These are phyloP conservation scores for Pseudognaphalium luteoalbum DNA, from an alignment of 129 eudicot genomes.

Conservation along the genomic window DNA sequence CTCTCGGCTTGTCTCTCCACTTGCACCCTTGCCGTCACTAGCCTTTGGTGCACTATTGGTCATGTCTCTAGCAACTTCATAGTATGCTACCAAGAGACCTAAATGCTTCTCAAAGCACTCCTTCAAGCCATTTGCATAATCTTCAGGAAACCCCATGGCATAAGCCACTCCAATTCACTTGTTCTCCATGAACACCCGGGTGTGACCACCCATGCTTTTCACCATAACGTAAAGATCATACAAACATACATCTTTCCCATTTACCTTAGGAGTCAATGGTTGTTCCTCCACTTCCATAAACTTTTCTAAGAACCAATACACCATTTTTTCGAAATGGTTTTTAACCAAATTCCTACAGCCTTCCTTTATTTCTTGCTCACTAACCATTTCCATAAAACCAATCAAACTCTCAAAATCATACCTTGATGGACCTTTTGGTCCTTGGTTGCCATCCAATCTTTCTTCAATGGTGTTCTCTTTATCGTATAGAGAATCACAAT, in stretches of 20 bases:
- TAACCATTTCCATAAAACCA: not conserved
- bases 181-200: not conserved
- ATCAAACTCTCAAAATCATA: not conserved
- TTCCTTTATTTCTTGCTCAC: not conserved
- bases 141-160: not conserved
- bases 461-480: not conserved
- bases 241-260: not conserved
- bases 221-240: not conserved
- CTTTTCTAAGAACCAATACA: not conserved
- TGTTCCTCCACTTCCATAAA: too few species aligned
- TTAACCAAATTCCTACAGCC: not conserved
- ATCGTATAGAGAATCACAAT: not conserved
- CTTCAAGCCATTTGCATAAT: not conserved
- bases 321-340: not conserved
- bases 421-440: not conserved
- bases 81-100: not conserved
- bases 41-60: not conserved
- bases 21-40: too few species aligned
- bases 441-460: not conserved
- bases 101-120: not conserved
- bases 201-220: not conserved
- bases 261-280: not conserved
- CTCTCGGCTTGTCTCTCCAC: too few species aligned
- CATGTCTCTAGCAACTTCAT: not conserved
- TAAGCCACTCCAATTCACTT: not conserved